Conservation (phyloP, 2,329 filamentous ascomycete species). For the Xylariaceae sp. region DNA sequence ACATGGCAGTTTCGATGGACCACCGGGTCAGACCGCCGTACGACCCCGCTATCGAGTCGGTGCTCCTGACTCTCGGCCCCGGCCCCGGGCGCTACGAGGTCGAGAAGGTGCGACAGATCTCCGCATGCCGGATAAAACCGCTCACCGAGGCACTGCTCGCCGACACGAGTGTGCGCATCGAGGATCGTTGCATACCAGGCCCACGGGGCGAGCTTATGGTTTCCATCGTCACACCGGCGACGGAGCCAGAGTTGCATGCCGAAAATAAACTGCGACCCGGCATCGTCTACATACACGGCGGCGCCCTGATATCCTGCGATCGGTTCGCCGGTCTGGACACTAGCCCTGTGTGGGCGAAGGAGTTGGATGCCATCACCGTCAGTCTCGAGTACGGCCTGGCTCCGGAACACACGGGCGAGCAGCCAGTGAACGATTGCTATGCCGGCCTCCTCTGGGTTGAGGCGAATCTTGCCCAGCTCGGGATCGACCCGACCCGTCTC, state of each 20-base stretch:
- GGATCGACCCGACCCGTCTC: constrained; percentile 43
- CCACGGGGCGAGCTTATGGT: constrained; percentile 23
- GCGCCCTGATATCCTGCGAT: constrained; percentile 29
- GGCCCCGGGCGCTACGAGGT: constrained; percentile 27
- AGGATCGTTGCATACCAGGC: constrained; percentile 25
- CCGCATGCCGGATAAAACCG: constrained; percentile 23
- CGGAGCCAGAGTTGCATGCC: constrained; percentile 20
- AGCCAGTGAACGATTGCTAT: constrained; percentile 35
- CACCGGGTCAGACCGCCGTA: constrained; percentile 29
- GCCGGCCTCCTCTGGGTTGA: constrained; percentile 33
- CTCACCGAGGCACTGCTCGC: constrained; percentile 27
- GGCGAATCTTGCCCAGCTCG: constrained; percentile 30
- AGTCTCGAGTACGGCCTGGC: constrained; percentile 33
- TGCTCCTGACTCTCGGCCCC: constrained; percentile 24
- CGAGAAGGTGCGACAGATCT: constrained; percentile 26
- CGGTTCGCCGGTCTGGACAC: constrained; percentile 31
- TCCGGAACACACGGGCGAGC: constrained; percentile 28
- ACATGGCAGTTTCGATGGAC: constrained; percentile 25
- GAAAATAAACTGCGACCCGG: constrained; percentile 20
- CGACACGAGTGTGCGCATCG: constrained; percentile 26
- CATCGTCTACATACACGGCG: constrained; percentile 32
- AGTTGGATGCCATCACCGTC: constrained; percentile 29
- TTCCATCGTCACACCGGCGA: constrained; percentile 26
- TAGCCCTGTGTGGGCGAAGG: constrained; percentile 29
- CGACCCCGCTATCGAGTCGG: constrained; percentile 26